Base-by-base conservation (phyloP, 495 filamentous ascomycete species). In the Penicillium samsonianum region DNA sequence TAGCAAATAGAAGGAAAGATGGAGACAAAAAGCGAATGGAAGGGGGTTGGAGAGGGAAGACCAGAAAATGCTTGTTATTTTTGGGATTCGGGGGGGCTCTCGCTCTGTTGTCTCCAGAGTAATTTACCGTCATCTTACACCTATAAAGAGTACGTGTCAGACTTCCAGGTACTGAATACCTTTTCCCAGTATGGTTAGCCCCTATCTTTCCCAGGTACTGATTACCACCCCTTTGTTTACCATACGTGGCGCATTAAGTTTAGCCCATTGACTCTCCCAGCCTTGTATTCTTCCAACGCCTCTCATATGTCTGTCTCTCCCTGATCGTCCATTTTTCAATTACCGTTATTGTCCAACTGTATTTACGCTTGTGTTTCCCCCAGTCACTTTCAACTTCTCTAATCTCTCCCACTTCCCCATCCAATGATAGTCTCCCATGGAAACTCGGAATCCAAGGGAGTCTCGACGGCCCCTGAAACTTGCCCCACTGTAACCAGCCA, bases 41-140 rank as follows among this genome's bases (percentile, higher is more conserved):
- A 65, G 62, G 61, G 61, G 58, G 53, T 58, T 44, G 58, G 58
- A 54, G 50, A 56, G 50, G 17, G 45, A 67, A 73, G 55, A 48
- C 50, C 55, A 63, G 65, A 66, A 67, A 65, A 66, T 65, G 59
- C 59, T 61, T 67, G 66, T 47, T 57, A 69, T 75, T 77, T 77
- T 77, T 77, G 67, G 71, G 71, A 67, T 62, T 56, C 60, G 67
- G 67, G 59, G 50, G 41, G 48, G 47, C 14, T 31, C n/a, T 19
- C 16, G 41, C 20, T 40, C 42, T 37, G 63, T 64, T 54, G 59
- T 55, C 63, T 65, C 11, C 45, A 31, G 28, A 48, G 11, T 17
- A 69, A 71, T 68, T 72, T 74, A 70, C 69, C 46, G 59, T 65
- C 55, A 65, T 63, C 53, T 46, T 63, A 59, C 44, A 46, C 17